Evolutionary conservation across 768 basidiomycete genomes (phyloP).

Genomic region (Strobilomyces echinocephalus): DNA sequence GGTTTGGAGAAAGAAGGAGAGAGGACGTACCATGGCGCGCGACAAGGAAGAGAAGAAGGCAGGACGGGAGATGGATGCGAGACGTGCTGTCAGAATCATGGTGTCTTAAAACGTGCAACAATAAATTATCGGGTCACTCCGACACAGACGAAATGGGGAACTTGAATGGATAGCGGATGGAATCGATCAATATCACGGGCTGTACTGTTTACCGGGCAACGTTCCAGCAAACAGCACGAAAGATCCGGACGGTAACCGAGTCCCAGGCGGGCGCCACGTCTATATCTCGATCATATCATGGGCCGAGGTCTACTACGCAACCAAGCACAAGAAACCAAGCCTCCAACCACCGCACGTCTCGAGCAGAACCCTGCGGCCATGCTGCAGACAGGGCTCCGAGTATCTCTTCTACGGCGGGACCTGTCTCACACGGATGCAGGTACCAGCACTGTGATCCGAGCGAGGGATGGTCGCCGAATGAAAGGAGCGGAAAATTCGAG

Average conservation of each 20-base stretch:
- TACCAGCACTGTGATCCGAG: conserved; percentile 76
- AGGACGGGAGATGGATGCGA: conserved; percentile 37
- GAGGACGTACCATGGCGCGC: conserved; percentile 49
- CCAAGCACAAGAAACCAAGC: conserved; percentile 77
- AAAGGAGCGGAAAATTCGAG: conserved; percentile 68
- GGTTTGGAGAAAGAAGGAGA: neutral
- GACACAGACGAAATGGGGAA: conserved; percentile 9
- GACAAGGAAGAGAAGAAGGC: conserved; percentile 30
- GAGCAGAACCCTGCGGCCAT: conserved; percentile 12
- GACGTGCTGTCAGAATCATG: conserved; percentile 43
- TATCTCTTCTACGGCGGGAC: conserved; percentile 62
- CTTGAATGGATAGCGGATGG: neutral
- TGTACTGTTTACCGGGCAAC: neutral
- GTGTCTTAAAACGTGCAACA: conserved; percentile 15
- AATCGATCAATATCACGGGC: neutral
- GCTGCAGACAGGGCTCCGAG: conserved; percentile 39
- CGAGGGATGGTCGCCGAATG: conserved; percentile 84
- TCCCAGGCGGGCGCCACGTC: neutral
- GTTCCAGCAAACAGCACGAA: conserved; percentile 1
- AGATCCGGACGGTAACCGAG: conserved; percentile 6
- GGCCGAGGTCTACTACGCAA: conserved; percentile 52
- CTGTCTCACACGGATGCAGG: conserved; percentile 82
- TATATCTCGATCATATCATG: conserved; percentile 4
- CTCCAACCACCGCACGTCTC: conserved; percentile 48
- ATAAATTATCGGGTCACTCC: conserved; percentile 19